These are phyloP conservation scores for Ceratobasidium sp. DNA, from an alignment of 1,284 basidiomycete species.

Conservation along the genomic window DNA sequence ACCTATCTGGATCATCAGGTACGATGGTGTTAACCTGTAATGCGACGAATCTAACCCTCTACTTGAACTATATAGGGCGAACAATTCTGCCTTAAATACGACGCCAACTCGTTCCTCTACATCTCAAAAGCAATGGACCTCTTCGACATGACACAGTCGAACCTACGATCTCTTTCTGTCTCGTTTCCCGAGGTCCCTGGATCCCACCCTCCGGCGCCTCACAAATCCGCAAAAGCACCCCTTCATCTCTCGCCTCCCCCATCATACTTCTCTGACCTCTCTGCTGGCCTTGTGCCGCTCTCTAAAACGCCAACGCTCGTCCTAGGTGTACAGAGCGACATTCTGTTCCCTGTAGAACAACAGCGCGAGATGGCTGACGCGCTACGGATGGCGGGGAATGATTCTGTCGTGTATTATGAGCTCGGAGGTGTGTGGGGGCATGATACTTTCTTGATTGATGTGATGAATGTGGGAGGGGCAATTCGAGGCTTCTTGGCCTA, in stretches of 20 bases:
- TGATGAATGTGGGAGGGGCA: constrained; percentile 83
- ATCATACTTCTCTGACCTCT: constrained; percentile 85
- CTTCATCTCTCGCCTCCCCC: constrained; percentile 71
- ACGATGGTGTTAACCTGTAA: constrained; percentile 26
- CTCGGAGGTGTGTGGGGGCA: constrained; percentile 98
- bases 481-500: constrained; percentile 78
- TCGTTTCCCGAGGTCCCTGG: constrained; percentile 57
- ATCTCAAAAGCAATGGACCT: constrained; percentile 99
- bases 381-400: constrained; percentile 89
- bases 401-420: constrained; percentile 94
- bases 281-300: constrained; percentile 85
- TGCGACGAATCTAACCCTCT: background rate
- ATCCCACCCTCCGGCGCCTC: constrained; percentile 52
- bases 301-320: constrained; percentile 86
- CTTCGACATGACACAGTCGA: constrained; percentile 92
- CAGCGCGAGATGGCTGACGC: constrained; percentile 97
- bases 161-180: constrained; percentile 76
- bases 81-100: constrained; percentile 98
- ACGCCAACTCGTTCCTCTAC: constrained; percentile 99
- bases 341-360: constrained; percentile 97
- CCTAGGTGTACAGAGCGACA: constrained; percentile 97
- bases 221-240: constrained; percentile 52
- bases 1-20: constrained; percentile 98
- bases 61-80: constrained; percentile 71
- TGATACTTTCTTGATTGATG: constrained; percentile 94